These are phyloP conservation scores for Tetracladium setigerum DNA, from an alignment of 495 filamentous ascomycete species.

Conservation along the genomic window DNA sequence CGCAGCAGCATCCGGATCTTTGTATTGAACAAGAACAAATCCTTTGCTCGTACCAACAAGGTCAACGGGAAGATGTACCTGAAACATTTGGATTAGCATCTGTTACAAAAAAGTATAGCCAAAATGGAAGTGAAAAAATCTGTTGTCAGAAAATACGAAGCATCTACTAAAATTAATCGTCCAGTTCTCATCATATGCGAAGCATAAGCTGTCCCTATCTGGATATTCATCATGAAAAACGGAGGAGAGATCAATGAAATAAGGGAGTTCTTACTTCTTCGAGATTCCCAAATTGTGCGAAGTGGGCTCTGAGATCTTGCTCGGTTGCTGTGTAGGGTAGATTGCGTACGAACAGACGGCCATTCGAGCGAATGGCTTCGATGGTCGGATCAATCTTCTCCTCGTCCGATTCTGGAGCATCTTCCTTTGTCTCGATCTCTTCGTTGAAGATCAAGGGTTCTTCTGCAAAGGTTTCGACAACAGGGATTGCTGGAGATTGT, in stretches of 20 bases:
- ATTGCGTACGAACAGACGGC: constrained; percentile 82
- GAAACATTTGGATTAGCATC: constrained; percentile 24
- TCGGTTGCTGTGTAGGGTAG: constrained; percentile 74
- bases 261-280: constrained; percentile 67
- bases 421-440: neutral
- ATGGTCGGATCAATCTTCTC: constrained; percentile 26
- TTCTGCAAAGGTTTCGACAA: constrained; percentile 1
- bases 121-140: constrained; percentile 17
- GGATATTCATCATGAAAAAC: constrained; percentile 80
- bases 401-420: constrained; percentile 14
- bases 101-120: neutral
- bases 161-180: constrained; percentile 59
- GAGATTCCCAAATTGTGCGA: constrained; percentile 60
- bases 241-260: constrained; percentile 16
- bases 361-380: constrained; percentile 46
- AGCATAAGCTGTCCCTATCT: constrained; percentile 99
- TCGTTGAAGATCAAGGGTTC: neutral
- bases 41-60: constrained; percentile 65
- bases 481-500: neutral
- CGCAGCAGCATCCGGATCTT: constrained; percentile 60
- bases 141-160: constrained; percentile 33
- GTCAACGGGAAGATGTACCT: constrained; percentile 80
- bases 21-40: constrained; percentile 79
- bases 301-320: constrained; percentile 64
- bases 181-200: constrained; percentile 51